Conservation (phyloP, 2,329 filamentous ascomycete species). For the Graphilbum fragrans region DNA sequence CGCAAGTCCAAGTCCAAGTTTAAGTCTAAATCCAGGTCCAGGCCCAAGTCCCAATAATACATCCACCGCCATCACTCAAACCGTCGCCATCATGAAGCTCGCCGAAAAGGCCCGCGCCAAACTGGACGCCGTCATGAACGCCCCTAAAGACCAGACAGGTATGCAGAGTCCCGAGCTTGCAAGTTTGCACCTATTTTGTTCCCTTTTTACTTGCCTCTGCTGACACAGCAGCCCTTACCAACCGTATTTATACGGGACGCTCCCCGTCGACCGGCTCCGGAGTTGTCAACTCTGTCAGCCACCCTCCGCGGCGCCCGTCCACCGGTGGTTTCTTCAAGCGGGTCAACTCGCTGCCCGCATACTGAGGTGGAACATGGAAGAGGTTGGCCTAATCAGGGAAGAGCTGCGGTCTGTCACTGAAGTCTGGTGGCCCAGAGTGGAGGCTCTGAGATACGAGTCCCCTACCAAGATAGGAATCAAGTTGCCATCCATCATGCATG, state of each 20-base stretch:
- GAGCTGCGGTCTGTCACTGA: too few relatives aligned
- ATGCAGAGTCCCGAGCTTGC: too few relatives aligned
- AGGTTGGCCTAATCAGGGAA: too few relatives aligned
- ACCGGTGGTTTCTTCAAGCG: constrained; percentile 5
- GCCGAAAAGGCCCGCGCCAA: constrained; percentile 3
- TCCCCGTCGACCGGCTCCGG: constrained; percentile 1
- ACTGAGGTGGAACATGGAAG: neutral
- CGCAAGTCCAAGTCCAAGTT: too few relatives aligned
- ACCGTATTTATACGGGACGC: constrained; percentile 4
- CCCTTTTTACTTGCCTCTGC: neutral
- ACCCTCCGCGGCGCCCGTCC: constrained; percentile 1
- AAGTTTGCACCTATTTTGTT: neutral
- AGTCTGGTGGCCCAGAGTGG: too few relatives aligned
- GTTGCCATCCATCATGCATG: too few relatives aligned
- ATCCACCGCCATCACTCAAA: neutral
- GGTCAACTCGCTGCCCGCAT: constrained; percentile 6
- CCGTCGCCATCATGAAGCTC: neutral
- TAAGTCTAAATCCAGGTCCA: too few relatives aligned
- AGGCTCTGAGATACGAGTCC: too few relatives aligned
- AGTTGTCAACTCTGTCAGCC: constrained; percentile 1
- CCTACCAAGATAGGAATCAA: too few relatives aligned
- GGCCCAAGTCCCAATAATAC: neutral
- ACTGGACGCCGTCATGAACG: constrained; percentile 4
- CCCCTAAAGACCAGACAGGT: neutral
- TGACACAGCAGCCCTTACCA: neutral